Evolutionary conservation across 1,284 basidiomycete genomes (phyloP), one percentile per base, ranked within the genome.

Genomic region (Gastroboletus turbinatus): DNA sequence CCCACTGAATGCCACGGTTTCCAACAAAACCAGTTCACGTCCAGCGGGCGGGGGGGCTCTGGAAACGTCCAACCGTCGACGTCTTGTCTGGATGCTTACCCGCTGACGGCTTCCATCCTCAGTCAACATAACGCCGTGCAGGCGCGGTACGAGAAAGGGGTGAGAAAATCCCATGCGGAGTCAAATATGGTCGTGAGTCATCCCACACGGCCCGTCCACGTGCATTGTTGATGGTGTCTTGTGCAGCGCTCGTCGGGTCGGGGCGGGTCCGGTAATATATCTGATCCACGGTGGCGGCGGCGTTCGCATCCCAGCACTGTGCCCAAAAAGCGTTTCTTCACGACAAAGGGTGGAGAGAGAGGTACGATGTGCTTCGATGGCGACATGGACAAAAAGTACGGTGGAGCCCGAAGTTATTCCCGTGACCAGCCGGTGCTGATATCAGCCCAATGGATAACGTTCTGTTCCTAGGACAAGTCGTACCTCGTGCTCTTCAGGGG

Each of bases 21-120:
- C 11, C 43, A 64, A 3, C 27, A 21, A 23, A 30, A 11, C n/a
- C 58, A 84, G 72, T 62, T 81, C 23, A 78, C 75, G 59, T 86
- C 85, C 43, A 82, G 83, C 32, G 90, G 91, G 10, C 81, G 90
- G 29, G 90, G 90, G 17, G 90, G 91, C 14, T 80, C 80, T 33
- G 90, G 90, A 43, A 93, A 93, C 72, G 82, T 92, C 51, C 83
- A 87, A 48, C 84, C 83, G 0, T 82, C 82, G 2, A 84, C 86
- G 13, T 78, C 82, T 40, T 80, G 82, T 50, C 74, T 79, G n/a
- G 70, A 73, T 5, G 40, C 47, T 0, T 55, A 66, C 36, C 70
- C 76, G 2, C 65, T 67, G 65, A 76, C 73, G 45, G 70, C 67
- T 4, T 74, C 71, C 51, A 70, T 67, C 40, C 48, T 69, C 9